Evolutionary conservation across 2,329 filamentous ascomycete species (phyloP).

Genomic region (Fusarium foetens): DNA sequence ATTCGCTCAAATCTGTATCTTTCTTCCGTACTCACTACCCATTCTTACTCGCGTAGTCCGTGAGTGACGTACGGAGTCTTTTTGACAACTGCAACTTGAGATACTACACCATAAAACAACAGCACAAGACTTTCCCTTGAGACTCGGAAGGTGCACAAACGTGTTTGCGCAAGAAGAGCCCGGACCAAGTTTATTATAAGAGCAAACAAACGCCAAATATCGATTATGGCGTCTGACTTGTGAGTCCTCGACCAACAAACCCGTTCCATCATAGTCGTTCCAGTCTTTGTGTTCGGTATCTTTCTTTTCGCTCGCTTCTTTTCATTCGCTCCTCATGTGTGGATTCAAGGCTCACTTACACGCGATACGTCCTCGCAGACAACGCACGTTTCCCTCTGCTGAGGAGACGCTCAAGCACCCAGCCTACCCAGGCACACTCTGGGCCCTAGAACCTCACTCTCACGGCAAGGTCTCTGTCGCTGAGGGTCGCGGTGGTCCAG

Average conservation of each 20-base stretch:
- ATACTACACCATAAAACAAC: neutral
- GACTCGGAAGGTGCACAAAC: slow-evolving; percentile 7
- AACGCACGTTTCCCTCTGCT: slow-evolving; percentile 53
- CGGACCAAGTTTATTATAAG: neutral
- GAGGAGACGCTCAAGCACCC: slow-evolving; percentile 72
- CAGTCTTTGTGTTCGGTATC: neutral
- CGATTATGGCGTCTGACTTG: slow-evolving; percentile 21
- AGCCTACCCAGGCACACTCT: slow-evolving; percentile 73
- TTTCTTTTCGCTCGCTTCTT: neutral
- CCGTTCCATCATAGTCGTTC: neutral
- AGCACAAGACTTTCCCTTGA: neutral
- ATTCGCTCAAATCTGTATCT: neutral
- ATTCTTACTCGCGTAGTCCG: neutral
- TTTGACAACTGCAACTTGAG: neutral
- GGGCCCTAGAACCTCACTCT: slow-evolving; percentile 73
- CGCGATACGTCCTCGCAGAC: slow-evolving; percentile 22
- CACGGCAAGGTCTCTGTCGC: slow-evolving; percentile 72
- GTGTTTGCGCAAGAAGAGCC: slow-evolving; percentile 11
- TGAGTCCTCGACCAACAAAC: slow-evolving; percentile 19
- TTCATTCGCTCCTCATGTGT: slow-evolving; percentile 1
- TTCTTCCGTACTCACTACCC: neutral
- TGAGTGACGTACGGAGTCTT: slow-evolving; percentile 6
- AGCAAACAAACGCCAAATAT: slow-evolving; percentile 24
- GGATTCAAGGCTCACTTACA: slow-evolving; percentile 11
- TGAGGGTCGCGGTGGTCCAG: slow-evolving; percentile 75